Evolutionary conservation across 495 filamentous ascomycete genomes (phyloP).

Genomic region (Penicillium maclennaniae): DNA sequence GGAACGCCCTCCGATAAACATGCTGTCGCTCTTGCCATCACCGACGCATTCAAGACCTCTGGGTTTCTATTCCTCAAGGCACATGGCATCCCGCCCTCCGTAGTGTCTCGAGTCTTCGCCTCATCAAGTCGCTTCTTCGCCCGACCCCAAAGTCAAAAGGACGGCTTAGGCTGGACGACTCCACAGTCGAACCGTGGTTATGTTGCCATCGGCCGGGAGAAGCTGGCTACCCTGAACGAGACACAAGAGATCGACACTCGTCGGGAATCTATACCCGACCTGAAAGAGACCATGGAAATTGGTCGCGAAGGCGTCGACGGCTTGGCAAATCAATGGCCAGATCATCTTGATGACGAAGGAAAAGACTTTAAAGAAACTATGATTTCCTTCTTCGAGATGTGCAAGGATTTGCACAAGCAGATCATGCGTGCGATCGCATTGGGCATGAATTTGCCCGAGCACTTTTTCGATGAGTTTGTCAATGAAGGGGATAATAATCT

Average conservation of each 20-base stretch:
- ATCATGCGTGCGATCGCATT: constrained; percentile 88
- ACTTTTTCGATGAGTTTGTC: constrained; percentile 75
- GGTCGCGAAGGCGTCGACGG: constrained; percentile 66
- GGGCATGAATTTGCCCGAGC: constrained; percentile 68
- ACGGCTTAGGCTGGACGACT: constrained; percentile 64
- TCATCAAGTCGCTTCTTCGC: constrained; percentile 75
- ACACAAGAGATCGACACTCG: constrained; percentile 55
- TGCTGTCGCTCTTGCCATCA: constrained; percentile 64
- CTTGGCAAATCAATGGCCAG: constrained; percentile 79
- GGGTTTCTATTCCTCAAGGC: constrained; percentile 91
- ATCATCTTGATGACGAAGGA: constrained; percentile 56
- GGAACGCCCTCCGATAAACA: constrained; percentile 59
- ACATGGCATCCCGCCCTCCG: constrained; percentile 61
- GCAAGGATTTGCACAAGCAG: constrained; percentile 69
- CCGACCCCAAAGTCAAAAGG: constrained; percentile 66
- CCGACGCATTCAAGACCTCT: constrained; percentile 75
- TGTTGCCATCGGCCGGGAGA: constrained; percentile 70
- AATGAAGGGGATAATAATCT: constrained; percentile 78
- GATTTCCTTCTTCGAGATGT: constrained; percentile 65
- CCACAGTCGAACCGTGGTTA: constrained; percentile 79
- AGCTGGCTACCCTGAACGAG: constrained; percentile 59
- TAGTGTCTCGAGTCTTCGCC: constrained; percentile 60
- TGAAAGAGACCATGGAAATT: constrained; percentile 85
- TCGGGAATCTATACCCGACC: constrained; percentile 60
- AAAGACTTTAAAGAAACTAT: constrained; percentile 67